Evolutionary conservation across 2,329 filamentous ascomycete genomes (phyloP).

Genomic region (Pestalotiopsis sp.): DNA sequence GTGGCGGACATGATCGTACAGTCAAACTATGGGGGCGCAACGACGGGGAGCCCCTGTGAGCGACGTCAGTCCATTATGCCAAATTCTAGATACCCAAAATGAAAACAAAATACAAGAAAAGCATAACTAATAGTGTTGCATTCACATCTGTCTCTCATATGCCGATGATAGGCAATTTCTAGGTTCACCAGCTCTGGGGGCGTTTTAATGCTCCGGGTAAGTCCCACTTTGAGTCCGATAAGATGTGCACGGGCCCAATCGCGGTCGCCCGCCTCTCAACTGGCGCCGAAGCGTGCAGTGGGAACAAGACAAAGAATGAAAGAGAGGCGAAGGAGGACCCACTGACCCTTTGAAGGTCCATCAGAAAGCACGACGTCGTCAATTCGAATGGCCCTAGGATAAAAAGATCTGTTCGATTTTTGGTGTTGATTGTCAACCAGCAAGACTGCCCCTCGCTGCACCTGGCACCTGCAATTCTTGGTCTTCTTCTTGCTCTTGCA

Average conservation of each 20-base stretch:
- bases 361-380: neutral
- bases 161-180: too few relatives aligned
- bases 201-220: too few relatives aligned
- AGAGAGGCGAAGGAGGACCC: neutral
- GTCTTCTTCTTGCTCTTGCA: neutral
- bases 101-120: neutral
- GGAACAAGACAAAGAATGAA: neutral
- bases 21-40: slow-evolving; percentile 96
- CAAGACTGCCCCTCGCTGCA: neutral
- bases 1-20: slow-evolving; percentile 90
- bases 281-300: neutral
- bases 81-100: neutral
- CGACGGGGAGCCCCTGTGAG: slow-evolving; percentile 60
- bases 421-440: neutral
- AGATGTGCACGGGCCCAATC: neutral
- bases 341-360: neutral
- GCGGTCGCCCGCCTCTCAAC: neutral
- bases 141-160: neutral
- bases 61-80: neutral
- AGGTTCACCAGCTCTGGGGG: too few relatives aligned
- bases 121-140: neutral
- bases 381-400: neutral
- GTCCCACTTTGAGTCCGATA: neutral
- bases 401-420: neutral
- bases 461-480: neutral